phyloP scores from a whole-genome alignment of 139 green algal genomes.

The Edaphochlamys debaryana region DNA sequence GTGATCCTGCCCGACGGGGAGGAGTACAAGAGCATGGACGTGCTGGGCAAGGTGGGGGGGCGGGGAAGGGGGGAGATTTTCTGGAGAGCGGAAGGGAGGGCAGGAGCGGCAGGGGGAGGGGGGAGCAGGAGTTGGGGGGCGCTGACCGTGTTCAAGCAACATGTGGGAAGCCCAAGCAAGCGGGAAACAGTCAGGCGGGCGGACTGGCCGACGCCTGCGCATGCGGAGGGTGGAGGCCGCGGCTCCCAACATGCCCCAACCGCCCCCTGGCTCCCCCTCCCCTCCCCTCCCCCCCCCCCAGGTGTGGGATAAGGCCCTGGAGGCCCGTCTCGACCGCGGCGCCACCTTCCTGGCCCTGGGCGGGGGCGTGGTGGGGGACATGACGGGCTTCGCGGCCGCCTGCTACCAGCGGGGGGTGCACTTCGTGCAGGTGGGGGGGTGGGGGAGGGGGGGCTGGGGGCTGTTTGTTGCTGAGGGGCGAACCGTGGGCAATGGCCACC shows the following conservation, averaged over 20 bases:
- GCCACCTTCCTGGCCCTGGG: conserved; percentile 96
- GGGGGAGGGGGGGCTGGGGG: neutral
- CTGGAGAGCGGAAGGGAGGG: too few relatives aligned
- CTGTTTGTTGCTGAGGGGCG: neutral
- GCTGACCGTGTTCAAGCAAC: too few relatives aligned
- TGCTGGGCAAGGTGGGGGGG: conserved; percentile 75
- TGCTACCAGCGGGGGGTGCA: conserved; percentile 96
- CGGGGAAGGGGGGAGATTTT: neutral
- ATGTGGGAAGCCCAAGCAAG: too few relatives aligned
- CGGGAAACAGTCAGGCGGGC: too few relatives aligned
- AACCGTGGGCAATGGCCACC: too few relatives aligned
- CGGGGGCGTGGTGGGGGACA: conserved; percentile 97
- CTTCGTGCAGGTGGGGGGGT: conserved; percentile 87
- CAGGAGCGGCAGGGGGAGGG: neutral
- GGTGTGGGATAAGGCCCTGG: conserved; percentile 90
- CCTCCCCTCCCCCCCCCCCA: conserved; percentile 5
- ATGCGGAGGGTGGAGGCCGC: too few relatives aligned
- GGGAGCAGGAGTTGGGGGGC: too few relatives aligned
- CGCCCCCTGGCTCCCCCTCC: neutral
- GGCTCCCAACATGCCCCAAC: too few relatives aligned
- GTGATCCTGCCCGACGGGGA: conserved; percentile 96
- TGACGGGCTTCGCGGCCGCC: conserved; percentile 97
- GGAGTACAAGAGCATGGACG: conserved; percentile 93
- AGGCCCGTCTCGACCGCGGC: conserved; percentile 85
- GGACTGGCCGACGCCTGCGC: too few relatives aligned